Conservation (phyloP, 2,329 filamentous ascomycete species). For the Plenodomus biglobosus region DNA sequence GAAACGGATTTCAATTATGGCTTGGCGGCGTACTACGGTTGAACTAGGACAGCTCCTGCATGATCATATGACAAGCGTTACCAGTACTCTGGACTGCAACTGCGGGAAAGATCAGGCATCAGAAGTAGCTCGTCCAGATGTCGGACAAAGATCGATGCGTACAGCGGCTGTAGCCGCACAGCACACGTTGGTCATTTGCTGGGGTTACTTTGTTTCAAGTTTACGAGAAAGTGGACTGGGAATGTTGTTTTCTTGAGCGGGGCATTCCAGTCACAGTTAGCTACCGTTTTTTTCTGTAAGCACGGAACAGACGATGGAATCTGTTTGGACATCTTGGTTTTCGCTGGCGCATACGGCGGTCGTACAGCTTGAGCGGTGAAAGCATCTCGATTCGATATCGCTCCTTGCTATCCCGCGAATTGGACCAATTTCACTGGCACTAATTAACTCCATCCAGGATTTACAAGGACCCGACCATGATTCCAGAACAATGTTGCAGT, state of each 20-base stretch:
- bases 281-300: not conserved
- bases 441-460: not conserved
- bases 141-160: conserved; percentile 7
- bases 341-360: not conserved
- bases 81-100: conserved; percentile 30
- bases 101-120: conserved; percentile 20
- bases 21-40: conserved; percentile 28
- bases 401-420: not conserved
- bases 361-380: not conserved
- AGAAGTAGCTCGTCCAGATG: conserved; percentile 12
- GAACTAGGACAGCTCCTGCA: conserved; percentile 19
- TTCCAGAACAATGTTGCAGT: too few relatives aligned
- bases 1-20: conserved; percentile 16
- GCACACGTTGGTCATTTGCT: conserved; percentile 11
- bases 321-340: not conserved
- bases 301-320: not conserved
- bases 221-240: conserved; percentile 22
- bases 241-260: not conserved
- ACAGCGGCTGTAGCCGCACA: conserved; percentile 9
- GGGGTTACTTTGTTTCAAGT: conserved; percentile 30
- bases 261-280: not conserved
- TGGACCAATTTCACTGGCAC: not conserved
- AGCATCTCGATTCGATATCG: not conserved
- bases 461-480: too few relatives aligned
- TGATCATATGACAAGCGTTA: conserved; percentile 39